Conservation (phyloP, 2,329 filamentous ascomycete genomes). For the Colletotrichum euphorbiae region DNA sequence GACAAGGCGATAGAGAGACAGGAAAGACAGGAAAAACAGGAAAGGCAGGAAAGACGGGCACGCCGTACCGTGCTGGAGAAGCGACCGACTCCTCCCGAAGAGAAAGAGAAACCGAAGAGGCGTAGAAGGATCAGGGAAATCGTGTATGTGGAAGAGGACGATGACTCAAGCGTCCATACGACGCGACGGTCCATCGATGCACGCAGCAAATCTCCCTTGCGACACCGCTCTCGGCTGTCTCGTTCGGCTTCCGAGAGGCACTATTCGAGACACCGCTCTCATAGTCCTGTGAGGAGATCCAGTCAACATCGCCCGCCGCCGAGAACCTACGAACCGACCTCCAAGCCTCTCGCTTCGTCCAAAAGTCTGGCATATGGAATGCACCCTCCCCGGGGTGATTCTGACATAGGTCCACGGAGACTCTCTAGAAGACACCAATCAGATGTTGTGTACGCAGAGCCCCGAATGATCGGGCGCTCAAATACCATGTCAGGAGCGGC, state of each 20-base stretch:
- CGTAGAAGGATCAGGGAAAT: slow-evolving; percentile 33
- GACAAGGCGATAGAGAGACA: slow-evolving; percentile 20
- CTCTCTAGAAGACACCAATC: slow-evolving; percentile 22
- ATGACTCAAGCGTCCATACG: slow-evolving; percentile 22
- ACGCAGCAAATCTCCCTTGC: slow-evolving; percentile 24
- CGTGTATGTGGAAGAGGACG: slow-evolving; percentile 32
- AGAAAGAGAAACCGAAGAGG: slow-evolving; percentile 21
- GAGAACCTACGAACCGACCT: slow-evolving; percentile 20
- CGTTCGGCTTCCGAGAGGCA: slow-evolving; percentile 34
- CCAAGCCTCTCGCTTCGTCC: slow-evolving; percentile 25
- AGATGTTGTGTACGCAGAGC: slow-evolving; percentile 32
- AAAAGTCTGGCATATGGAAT: slow-evolving; percentile 14
- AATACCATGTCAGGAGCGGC: slow-evolving; percentile 32
- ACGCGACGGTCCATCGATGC: slow-evolving; percentile 26
- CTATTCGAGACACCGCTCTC: slow-evolving; percentile 26
- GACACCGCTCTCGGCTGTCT: slow-evolving; percentile 36
- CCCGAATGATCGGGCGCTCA: slow-evolving; percentile 28
- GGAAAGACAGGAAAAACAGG: neutral
- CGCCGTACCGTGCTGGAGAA: slow-evolving; percentile 30
- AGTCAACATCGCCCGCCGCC: slow-evolving; percentile 24
- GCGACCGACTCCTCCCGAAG: slow-evolving; percentile 38
- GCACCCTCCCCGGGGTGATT: neutral
- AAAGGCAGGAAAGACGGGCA: slow-evolving; percentile 2
- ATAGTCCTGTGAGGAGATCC: slow-evolving; percentile 21
- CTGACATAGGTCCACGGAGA: slow-evolving; percentile 22